These are phyloP conservation scores for Cymbopogon flexuosus DNA, from an alignment of 202 grass and related monocot species.

Conservation along the genomic window DNA sequence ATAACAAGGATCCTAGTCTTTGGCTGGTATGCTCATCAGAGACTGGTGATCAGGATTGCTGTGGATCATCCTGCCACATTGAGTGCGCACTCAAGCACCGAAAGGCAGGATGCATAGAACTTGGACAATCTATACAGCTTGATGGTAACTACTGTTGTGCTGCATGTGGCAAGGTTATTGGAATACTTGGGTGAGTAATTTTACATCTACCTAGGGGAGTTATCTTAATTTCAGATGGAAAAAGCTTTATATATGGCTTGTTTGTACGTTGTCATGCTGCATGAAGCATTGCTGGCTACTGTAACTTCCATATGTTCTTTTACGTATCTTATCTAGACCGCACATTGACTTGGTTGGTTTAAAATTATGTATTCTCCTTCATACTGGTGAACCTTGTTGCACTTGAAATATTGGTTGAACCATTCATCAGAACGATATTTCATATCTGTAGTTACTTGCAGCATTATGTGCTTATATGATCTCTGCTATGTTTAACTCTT, in stretches of 20 bases:
- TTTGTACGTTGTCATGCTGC: neutral
- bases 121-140: slow-evolving; percentile 73
- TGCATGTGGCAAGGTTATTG: slow-evolving; percentile 87
- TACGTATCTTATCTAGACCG: neutral
- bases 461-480: neutral
- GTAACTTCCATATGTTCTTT: neutral
- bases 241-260: neutral
- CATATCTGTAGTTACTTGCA: neutral
- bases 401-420: slow-evolving; percentile 6
- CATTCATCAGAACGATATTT: slow-evolving; percentile 6
- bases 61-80: slow-evolving; percentile 87
- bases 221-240: neutral
- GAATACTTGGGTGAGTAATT: slow-evolving; percentile 80
- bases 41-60: slow-evolving; percentile 71
- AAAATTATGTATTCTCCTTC: neutral
- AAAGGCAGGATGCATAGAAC: slow-evolving; percentile 61
- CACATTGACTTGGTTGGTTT: neutral
- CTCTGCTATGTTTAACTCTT: slow-evolving; percentile 2
- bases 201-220: slow-evolving; percentile 19
- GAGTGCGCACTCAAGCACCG: slow-evolving; percentile 74
- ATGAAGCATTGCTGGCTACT: neutral
- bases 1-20: slow-evolving; percentile 98
- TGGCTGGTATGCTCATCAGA: slow-evolving; percentile 95
- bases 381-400: slow-evolving; percentile 14
- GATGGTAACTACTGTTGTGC: slow-evolving; percentile 96